These are phyloP conservation scores for Rhynchosporium graminicola DNA, from an alignment of 2,329 filamentous ascomycete species.

Conservation along the genomic window DNA sequence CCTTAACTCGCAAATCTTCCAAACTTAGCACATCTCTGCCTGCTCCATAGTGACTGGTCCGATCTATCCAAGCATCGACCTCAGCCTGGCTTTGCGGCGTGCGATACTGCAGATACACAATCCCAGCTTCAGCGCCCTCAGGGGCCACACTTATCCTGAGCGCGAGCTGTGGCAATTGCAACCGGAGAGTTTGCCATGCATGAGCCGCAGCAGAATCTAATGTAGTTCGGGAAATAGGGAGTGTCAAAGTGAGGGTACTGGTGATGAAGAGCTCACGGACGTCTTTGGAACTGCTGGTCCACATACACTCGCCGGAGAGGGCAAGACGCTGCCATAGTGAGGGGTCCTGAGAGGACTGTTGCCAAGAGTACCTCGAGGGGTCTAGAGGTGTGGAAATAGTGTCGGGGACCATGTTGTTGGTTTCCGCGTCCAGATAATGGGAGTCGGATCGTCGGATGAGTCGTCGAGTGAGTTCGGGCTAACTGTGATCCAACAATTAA, in stretches of 20 bases:
- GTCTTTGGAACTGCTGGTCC: constrained; percentile 25
- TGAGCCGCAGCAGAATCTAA: constrained; percentile 1
- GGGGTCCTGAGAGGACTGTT: neutral
- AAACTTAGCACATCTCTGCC: constrained; percentile 5
- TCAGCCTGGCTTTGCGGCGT: constrained; percentile 12
- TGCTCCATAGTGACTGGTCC: constrained; percentile 16
- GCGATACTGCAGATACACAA: constrained; percentile 21
- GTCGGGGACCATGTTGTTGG: neutral
- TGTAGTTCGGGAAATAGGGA: neutral
- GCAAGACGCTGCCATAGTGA: constrained; percentile 23
- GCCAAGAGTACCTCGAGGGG: constrained; percentile 21
- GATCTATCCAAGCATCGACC: constrained; percentile 15
- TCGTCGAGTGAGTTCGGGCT: neutral
- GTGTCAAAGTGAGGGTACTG: constrained; percentile 11
- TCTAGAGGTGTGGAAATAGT: constrained; percentile 9
- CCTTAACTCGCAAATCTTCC: constrained; percentile 17
- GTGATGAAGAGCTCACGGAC: constrained; percentile 26
- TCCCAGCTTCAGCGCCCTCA: constrained; percentile 24
- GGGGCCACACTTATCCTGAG: constrained; percentile 13
- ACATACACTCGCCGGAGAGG: constrained; percentile 28
- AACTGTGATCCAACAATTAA: neutral
- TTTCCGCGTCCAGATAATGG: neutral
- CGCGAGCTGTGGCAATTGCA: constrained; percentile 26
- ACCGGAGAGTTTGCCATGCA: constrained; percentile 26
- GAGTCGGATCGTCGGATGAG: neutral